A percentile compares a stretch with the other conserved stretches of the same genome.
phyloP scores from a whole-genome alignment of 1,139 yeast genomes.

The Kluyveromyces sp. region DNA sequence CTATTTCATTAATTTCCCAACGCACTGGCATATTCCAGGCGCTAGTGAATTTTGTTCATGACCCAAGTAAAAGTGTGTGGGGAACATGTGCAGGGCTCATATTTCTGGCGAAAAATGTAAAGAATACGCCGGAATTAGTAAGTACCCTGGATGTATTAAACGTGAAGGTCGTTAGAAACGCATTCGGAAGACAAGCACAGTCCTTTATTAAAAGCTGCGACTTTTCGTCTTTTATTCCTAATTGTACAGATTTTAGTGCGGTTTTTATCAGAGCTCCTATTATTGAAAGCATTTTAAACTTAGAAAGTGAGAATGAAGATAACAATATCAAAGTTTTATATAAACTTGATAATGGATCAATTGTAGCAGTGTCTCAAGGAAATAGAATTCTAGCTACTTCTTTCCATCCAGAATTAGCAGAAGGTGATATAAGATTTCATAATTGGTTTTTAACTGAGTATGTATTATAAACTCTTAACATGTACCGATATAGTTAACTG shows the following conservation, averaged over 20 bases:
- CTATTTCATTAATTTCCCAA: slow-evolving; percentile 67
- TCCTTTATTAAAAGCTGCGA: slow-evolving; percentile 50
- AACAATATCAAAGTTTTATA: slow-evolving; percentile 39
- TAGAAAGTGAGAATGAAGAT: slow-evolving; percentile 10
- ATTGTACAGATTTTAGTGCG: slow-evolving; percentile 42
- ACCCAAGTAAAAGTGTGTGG: slow-evolving; percentile 56
- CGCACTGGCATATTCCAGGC: slow-evolving; percentile 53
- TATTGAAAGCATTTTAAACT: slow-evolving; percentile 37
- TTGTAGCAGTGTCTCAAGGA: slow-evolving; percentile 72
- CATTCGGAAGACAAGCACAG: slow-evolving; percentile 72
- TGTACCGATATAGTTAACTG: too few species aligned
- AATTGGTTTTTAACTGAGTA: slow-evolving; percentile 62
- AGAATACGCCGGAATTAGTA: slow-evolving; percentile 52
- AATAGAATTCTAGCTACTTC: slow-evolving; percentile 59
- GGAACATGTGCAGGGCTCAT: slow-evolving; percentile 87
- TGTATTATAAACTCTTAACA: slow-evolving; percentile 25
- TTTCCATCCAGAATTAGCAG: slow-evolving; percentile 71
- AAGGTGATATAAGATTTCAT: slow-evolving; percentile 52
- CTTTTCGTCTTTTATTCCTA: slow-evolving; percentile 39
- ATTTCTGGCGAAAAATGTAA: slow-evolving; percentile 50
- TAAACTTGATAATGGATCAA: slow-evolving; percentile 32
- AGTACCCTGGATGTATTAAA: slow-evolving; percentile 58
- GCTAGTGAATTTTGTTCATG: slow-evolving; percentile 42
- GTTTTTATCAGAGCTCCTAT: slow-evolving; percentile 78
- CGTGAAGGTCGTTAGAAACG: slow-evolving; percentile 60